phyloP scores from a whole-genome alignment of 306 rosid species.

The Prunus kanzakura region DNA sequence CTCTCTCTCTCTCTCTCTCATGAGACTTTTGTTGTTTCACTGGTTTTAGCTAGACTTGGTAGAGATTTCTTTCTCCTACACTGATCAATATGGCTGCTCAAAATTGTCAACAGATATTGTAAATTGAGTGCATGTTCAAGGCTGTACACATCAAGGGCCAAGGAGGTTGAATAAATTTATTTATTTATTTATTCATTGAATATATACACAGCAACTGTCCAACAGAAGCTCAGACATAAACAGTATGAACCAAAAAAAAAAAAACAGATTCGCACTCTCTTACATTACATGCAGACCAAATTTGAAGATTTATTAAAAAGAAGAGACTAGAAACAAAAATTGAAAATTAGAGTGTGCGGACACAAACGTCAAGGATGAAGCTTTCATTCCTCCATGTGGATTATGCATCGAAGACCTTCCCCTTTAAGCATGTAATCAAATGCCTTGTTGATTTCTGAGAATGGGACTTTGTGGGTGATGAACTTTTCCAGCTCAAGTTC shows the following conservation, averaged over 20 bases:
- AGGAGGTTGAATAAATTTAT: too few species aligned
- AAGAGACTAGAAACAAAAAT: neutral
- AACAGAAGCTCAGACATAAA: too few species aligned
- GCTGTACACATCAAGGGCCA: too few species aligned
- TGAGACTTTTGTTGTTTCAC: too few species aligned
- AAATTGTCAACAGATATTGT: too few species aligned
- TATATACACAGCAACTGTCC: too few species aligned
- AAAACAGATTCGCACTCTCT: neutral
- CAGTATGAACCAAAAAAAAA: too few species aligned
- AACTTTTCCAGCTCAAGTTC: constrained; percentile 40
- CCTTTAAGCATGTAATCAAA: constrained; percentile 39
- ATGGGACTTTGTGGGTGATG: constrained; percentile 34
- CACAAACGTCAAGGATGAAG: neutral
- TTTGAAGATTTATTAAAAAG: neutral
- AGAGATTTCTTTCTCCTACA: too few species aligned
- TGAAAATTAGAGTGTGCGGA: neutral
- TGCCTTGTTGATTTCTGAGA: constrained; percentile 41
- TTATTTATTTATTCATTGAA: too few species aligned
- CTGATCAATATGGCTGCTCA: too few species aligned
- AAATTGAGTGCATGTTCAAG: too few species aligned
- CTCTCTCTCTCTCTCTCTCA: neutral
- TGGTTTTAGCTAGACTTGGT: too few species aligned
- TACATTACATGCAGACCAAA: neutral
- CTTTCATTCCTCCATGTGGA: constrained; percentile 28
- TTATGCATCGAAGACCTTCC: constrained; percentile 17